Conservation (phyloP, 2,329 filamentous ascomycete genomes). For the Botrytis paeoniae region DNA sequence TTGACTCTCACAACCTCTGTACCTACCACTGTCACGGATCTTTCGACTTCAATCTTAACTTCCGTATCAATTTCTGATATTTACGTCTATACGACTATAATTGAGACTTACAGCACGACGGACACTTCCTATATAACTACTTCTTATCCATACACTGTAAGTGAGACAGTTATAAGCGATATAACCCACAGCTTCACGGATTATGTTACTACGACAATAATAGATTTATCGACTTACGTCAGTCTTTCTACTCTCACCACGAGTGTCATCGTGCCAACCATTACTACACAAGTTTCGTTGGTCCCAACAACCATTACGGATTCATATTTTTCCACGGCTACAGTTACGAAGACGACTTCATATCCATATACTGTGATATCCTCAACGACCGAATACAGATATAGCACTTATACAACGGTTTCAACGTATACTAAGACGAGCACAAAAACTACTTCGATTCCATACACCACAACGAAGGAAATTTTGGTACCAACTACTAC, state of each 20-base stretch:
- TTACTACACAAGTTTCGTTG: not conserved
- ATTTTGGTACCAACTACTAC: slow-evolving; percentile 14
- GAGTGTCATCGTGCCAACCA: slow-evolving; percentile 5
- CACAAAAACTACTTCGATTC: slow-evolving; percentile 5
- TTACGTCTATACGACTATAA: slow-evolving; percentile 8
- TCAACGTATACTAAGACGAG: slow-evolving; percentile 13
- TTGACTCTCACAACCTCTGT: not conserved
- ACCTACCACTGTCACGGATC: slow-evolving; percentile 2
- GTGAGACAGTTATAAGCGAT: slow-evolving; percentile 8
- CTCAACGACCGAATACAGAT: slow-evolving; percentile 22
- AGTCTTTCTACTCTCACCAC: slow-evolving; percentile 8
- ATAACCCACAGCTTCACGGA: slow-evolving; percentile 8
- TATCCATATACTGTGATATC: slow-evolving; percentile 17
- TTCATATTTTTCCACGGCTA: slow-evolving; percentile 6
- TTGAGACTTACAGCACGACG: slow-evolving; percentile 5
- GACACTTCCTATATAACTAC: slow-evolving; percentile 12
- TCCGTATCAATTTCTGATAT: slow-evolving; percentile 14
- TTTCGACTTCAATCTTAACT: slow-evolving; percentile 4
- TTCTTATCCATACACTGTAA: slow-evolving; percentile 20
- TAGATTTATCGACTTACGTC: not conserved
- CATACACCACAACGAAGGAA: not conserved
- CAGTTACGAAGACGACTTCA: slow-evolving; percentile 12
- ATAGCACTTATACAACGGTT: slow-evolving; percentile 24
- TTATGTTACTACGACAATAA: not conserved
- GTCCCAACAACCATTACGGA: not conserved